Evolutionary conservation across 2,329 filamentous ascomycete species (phyloP).

Genomic region (Fusarium pseudocircinatum): DNA sequence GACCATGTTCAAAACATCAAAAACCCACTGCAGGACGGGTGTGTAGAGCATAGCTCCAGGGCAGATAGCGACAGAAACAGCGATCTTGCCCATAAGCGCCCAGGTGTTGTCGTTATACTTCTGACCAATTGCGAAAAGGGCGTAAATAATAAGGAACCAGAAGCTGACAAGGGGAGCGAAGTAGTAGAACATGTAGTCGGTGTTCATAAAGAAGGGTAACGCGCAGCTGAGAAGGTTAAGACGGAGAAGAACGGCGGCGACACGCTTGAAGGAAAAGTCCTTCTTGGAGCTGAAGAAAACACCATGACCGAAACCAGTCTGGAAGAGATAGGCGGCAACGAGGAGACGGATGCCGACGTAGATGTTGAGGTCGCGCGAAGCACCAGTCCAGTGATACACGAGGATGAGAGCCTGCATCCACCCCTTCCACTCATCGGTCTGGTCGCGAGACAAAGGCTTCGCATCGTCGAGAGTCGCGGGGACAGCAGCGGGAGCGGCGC

Average conservation of each 20-base stretch:
- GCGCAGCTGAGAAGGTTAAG: slow-evolving; percentile 65
- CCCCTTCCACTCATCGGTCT: slow-evolving; percentile 73
- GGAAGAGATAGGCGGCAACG: slow-evolving; percentile 70
- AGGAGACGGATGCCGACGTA: slow-evolving; percentile 64
- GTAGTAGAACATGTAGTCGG: slow-evolving; percentile 62
- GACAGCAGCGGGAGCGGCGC: background rate
- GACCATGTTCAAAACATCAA: slow-evolving; percentile 47
- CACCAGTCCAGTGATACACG: slow-evolving; percentile 64
- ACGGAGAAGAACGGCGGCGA: slow-evolving; percentile 62
- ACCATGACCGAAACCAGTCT: slow-evolving; percentile 70
- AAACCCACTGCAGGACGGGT: slow-evolving; percentile 32
- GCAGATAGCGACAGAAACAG: slow-evolving; percentile 53
- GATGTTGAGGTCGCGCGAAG: slow-evolving; percentile 57
- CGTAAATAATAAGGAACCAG: slow-evolving; percentile 68
- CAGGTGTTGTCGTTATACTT: slow-evolving; percentile 54
- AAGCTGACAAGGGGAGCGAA: slow-evolving; percentile 68
- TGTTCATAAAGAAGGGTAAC: slow-evolving; percentile 66
- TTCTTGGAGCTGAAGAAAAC: slow-evolving; percentile 64
- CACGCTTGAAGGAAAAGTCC: slow-evolving; percentile 65
- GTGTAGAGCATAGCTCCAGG: slow-evolving; percentile 40
- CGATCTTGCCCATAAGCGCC: slow-evolving; percentile 59
- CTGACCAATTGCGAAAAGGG: slow-evolving; percentile 58
- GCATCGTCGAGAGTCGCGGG: slow-evolving; percentile 30
- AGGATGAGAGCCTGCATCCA: slow-evolving; percentile 66
- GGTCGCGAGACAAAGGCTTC: slow-evolving; percentile 53